Percentiles rank a stretch among this genome's conserved stretches.
These are phyloP conservation scores for Ustilago shanxiensis DNA, from an alignment of 1,284 basidiomycete genomes.

Conservation along the genomic window DNA sequence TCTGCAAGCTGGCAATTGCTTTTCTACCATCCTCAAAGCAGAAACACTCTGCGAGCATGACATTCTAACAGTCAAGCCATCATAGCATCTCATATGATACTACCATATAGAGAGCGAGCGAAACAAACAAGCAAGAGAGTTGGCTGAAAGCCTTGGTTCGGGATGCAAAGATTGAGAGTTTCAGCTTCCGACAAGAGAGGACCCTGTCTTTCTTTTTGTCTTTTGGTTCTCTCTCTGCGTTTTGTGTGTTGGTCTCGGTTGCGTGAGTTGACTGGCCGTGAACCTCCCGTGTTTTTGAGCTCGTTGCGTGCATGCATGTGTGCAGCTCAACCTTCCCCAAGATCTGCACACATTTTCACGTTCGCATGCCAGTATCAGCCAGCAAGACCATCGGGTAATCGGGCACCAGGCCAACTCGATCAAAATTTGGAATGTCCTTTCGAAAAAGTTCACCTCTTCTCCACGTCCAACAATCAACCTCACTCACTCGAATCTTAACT, in stretches of 20 bases:
- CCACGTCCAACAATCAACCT: background rate
- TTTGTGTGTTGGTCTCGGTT: conserved; percentile 23
- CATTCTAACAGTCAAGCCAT: background rate
- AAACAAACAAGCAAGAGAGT: background rate
- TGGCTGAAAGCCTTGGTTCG: background rate
- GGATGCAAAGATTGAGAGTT: background rate
- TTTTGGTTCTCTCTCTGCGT: background rate
- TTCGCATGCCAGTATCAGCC: background rate
- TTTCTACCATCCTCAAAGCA: background rate
- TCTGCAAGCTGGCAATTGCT: background rate
- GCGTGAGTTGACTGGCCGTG: conserved; percentile 3
- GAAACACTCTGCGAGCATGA: background rate
- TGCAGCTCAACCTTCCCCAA: background rate
- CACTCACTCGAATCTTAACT: background rate
- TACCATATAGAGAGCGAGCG: background rate
- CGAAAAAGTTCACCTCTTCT: conserved; percentile 14
- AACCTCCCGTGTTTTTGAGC: conserved; percentile 11
- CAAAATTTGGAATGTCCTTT: conserved; percentile 24
- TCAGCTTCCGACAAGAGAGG: conserved; percentile 3
- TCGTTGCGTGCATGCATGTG: conserved; percentile 12
- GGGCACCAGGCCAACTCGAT: conserved; percentile 10
- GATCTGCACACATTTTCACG: conserved; percentile 1
- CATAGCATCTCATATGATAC: too few species aligned
- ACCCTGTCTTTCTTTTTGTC: too few species aligned
- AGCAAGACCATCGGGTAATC: background rate